These are phyloP conservation scores for Urtica urens DNA, from an alignment of 306 rosid species.

Conservation along the genomic window DNA sequence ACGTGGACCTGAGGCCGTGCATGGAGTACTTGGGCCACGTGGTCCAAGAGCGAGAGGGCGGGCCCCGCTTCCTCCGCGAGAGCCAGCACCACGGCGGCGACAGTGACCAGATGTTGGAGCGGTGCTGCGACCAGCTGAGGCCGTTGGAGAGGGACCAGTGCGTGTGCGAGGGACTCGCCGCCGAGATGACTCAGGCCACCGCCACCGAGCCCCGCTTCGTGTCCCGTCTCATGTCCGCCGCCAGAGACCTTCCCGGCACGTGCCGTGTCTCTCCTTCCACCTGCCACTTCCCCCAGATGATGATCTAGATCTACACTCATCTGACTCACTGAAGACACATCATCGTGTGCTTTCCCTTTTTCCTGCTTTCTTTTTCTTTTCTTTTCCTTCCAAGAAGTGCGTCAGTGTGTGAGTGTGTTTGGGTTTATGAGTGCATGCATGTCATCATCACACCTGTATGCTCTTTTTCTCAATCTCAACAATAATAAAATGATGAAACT, in stretches of 20 bases:
- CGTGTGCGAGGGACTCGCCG: conserved; percentile 3
- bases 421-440: neutral
- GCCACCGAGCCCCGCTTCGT: neutral
- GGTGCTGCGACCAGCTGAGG: conserved; percentile 3
- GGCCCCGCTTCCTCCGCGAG: neutral
- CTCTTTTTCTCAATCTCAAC: too few species aligned
- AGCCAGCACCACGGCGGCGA: neutral
- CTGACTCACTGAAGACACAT: neutral
- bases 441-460: too few species aligned
- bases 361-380: too few species aligned
- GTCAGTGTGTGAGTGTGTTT: neutral
- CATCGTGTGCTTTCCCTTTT: conserved; percentile 6
- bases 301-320: neutral
- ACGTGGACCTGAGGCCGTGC: neutral
- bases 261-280: neutral
- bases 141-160: neutral
- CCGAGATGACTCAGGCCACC: neutral
- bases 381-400: too few species aligned
- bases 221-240: neutral
- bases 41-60: neutral
- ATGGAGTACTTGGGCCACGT: neutral
- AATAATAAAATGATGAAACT: too few species aligned
- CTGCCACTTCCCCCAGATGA: neutral
- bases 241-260: neutral
- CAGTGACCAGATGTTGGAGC: neutral